phyloP scores from a whole-genome alignment of 352 stramenopile genomes.

The Phytophthora sansomeana region DNA sequence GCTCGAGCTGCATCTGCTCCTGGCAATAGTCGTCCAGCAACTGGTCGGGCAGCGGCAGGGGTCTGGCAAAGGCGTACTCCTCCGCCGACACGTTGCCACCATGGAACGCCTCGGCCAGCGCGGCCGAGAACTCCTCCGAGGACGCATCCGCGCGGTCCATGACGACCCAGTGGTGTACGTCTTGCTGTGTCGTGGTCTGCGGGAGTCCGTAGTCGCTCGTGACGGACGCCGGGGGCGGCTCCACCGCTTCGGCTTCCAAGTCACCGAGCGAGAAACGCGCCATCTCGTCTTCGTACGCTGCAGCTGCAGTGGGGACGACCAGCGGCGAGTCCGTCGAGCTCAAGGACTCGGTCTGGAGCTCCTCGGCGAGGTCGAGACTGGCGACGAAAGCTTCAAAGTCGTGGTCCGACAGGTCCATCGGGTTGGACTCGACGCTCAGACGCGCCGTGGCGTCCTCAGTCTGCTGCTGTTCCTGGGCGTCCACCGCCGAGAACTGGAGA shows the following conservation, averaged over 20 bases:
- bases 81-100: conserved; percentile 5
- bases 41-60: conserved; percentile 22
- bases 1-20: conserved; percentile 17
- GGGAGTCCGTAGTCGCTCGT: conserved; percentile 13
- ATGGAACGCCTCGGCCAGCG: conserved; percentile 25
- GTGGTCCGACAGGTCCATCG: conserved; percentile 31
- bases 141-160: conserved; percentile 39
- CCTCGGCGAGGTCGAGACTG: conserved; percentile 33
- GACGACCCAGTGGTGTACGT: conserved; percentile 40
- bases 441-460: conserved; percentile 4
- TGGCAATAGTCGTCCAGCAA: conserved; percentile 25
- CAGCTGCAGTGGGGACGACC: conserved; percentile 19
- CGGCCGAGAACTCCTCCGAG: conserved; percentile 32
- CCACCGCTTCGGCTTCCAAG: neutral
- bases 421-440: conserved; percentile 29
- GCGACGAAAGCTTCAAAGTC: conserved; percentile 36
- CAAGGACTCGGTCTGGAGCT: conserved; percentile 23
- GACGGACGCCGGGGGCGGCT: neutral
- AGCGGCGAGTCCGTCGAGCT: conserved; percentile 31
- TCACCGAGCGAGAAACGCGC: conserved; percentile 22
- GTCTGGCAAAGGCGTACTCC: conserved; percentile 5
- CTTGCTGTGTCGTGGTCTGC: conserved; percentile 28
- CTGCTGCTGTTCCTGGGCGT: conserved; percentile 3
- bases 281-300: conserved; percentile 1
- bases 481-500: conserved; percentile 28